phyloP scores from a whole-genome alignment of 495 filamentous ascomycete species.

The Jackrogersella minutella region DNA sequence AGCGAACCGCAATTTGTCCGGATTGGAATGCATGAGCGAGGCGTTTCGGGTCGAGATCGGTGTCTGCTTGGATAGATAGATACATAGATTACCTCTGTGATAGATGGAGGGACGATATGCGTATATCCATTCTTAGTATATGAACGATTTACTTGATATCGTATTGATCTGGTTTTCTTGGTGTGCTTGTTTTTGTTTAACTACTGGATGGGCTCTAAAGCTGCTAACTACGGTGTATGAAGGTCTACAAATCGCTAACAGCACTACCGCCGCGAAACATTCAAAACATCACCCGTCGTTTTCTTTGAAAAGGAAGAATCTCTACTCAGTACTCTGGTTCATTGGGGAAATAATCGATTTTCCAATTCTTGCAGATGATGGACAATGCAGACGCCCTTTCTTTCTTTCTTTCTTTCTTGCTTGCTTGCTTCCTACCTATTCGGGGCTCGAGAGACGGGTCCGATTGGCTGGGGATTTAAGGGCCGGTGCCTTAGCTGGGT shows the following conservation, averaged over 20 bases:
- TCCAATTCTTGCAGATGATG: too few species aligned
- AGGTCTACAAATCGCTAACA: too few species aligned
- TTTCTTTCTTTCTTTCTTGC: too few species aligned
- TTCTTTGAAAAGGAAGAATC: too few species aligned
- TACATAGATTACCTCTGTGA: not conserved
- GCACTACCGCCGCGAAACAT: too few species aligned
- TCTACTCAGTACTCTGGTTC: too few species aligned
- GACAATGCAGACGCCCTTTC: too few species aligned
- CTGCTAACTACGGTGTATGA: too few species aligned
- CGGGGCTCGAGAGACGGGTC: not conserved
- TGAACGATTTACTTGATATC: not conserved
- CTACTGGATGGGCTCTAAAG: not conserved
- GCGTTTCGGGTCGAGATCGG: slow-evolving; percentile 12
- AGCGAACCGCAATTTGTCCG: not conserved
- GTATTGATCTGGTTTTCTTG: too few species aligned
- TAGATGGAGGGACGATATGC: not conserved
- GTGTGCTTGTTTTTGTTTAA: not conserved
- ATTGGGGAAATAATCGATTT: too few species aligned
- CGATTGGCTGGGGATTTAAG: slow-evolving; percentile 1
- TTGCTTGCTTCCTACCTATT: slow-evolving; percentile 15
- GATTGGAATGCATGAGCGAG: slow-evolving; percentile 24
- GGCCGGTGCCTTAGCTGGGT: not conserved
- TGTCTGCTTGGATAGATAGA: not conserved
- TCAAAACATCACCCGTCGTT: too few species aligned
- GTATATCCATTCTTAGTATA: not conserved